Evolutionary conservation across 2,329 filamentous ascomycete genomes (phyloP).

Genomic region (Cordyceps militaris): DNA sequence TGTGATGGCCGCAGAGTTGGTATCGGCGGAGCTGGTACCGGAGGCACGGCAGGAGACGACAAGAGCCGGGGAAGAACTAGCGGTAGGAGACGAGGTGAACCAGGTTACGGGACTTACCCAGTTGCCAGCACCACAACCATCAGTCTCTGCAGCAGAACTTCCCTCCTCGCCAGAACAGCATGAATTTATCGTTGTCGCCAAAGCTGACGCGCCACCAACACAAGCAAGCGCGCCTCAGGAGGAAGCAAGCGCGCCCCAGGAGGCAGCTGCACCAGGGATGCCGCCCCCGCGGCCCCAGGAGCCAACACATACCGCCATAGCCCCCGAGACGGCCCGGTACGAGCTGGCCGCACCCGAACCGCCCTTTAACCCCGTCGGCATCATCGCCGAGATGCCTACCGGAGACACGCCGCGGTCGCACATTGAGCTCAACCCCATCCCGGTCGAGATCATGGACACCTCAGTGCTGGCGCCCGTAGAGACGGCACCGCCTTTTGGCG

Average conservation of each 20-base stretch:
- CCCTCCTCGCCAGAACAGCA: not conserved
- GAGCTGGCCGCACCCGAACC: constrained; percentile 16
- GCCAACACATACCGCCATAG: not conserved
- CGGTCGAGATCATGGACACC: constrained; percentile 38
- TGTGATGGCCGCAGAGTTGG: not conserved
- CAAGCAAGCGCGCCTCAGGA: not conserved
- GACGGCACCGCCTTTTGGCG: constrained; percentile 16
- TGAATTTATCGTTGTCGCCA: too few species aligned
- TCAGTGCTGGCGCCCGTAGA: constrained; percentile 31
- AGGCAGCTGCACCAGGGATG: not conserved
- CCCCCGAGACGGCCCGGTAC: constrained; percentile 15
- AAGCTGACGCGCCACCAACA: not conserved
- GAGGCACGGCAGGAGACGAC: not conserved
- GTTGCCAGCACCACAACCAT: not conserved
- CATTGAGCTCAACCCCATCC: constrained; percentile 36
- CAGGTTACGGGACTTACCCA: too few species aligned
- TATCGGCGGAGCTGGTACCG: not conserved
- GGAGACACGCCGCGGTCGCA: constrained; percentile 33
- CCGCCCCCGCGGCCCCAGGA: not conserved
- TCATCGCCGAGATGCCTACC: constrained; percentile 42
- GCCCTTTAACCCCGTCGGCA: constrained; percentile 34
- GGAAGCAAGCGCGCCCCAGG: not conserved
- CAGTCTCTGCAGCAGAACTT: not conserved
- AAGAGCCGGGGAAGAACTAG: not conserved
- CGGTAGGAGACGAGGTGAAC: not conserved